Evolutionary conservation across 768 basidiomycete genomes (phyloP).

Genomic region (Leccinum imitatum): DNA sequence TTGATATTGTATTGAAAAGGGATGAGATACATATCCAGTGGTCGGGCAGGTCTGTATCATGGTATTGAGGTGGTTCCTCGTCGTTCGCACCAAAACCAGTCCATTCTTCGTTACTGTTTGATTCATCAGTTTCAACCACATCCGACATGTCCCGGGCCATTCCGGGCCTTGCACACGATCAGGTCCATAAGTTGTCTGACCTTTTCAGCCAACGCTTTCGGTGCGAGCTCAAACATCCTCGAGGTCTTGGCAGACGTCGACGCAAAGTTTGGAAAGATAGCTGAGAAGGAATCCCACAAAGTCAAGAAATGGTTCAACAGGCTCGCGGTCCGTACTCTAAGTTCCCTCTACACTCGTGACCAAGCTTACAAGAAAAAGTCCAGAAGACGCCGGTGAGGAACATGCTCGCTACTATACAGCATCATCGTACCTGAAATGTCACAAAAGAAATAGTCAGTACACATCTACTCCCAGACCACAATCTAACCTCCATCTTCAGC

Average conservation of each 20-base stretch:
- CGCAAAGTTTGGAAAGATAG: constrained; percentile 69
- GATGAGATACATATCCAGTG: too few species aligned
- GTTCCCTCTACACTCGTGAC: background rate
- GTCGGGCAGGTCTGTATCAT: too few species aligned
- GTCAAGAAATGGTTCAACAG: constrained; percentile 89
- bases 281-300: constrained; percentile 72
- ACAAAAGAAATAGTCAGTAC: constrained; percentile 72
- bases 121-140: too few species aligned
- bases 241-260: constrained; percentile 72
- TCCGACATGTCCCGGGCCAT: too few species aligned
- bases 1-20: too few species aligned
- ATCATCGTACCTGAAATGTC: constrained; percentile 74
- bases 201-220: constrained; percentile 62
- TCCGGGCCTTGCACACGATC: too few species aligned
- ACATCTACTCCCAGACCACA: background rate
- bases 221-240: constrained; percentile 61
- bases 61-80: too few species aligned
- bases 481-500: constrained; percentile 53
- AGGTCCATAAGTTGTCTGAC: too few species aligned
- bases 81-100: too few species aligned
- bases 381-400: constrained; percentile 73
- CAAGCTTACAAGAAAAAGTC: constrained; percentile 74
- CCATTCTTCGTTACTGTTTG: too few species aligned
- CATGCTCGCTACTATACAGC: constrained; percentile 71
- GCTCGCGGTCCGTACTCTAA: constrained; percentile 53